Percentiles rank a stretch among this genome's conserved stretches.
Evolutionary conservation across 2,329 filamentous ascomycete species (phyloP).

Genomic region (Neospermospora avenae): DNA sequence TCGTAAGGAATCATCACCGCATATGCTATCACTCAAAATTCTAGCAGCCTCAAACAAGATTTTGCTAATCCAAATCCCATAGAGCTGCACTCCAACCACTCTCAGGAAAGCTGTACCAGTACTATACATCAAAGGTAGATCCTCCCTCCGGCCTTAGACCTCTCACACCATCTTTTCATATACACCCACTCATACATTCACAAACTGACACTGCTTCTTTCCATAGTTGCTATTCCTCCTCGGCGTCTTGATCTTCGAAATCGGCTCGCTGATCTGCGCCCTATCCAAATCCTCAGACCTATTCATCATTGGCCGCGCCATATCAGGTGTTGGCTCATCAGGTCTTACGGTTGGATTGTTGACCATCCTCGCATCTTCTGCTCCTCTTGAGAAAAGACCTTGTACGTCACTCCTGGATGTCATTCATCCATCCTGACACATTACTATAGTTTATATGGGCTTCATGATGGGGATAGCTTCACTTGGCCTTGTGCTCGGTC

Average conservation of each 20-base stretch:
- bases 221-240: neutral
- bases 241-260: constrained; percentile 1
- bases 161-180: neutral
- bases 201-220: neutral
- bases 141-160: too few species aligned
- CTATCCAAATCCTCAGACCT: neutral
- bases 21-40: neutral
- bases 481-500: constrained; percentile 19
- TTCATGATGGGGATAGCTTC: constrained; percentile 1
- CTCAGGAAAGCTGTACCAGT: constrained; percentile 16
- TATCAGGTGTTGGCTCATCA: constrained; percentile 43
- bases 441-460: neutral
- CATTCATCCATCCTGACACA: neutral
- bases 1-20: constrained; percentile 5
- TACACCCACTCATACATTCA: neutral
- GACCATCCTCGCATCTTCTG: constrained; percentile 45
- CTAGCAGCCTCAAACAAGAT: too few species aligned
- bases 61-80: neutral
- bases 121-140: constrained; percentile 18
- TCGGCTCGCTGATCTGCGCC: constrained; percentile 1
- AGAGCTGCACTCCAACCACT: constrained; percentile 19
- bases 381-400: constrained; percentile 14
- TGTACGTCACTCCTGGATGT: neutral
- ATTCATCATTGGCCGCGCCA: neutral
- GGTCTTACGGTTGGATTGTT: constrained; percentile 50